Evolutionary conservation across 768 basidiomycete genomes (phyloP).

Genomic region (Mycena indigotica): DNA sequence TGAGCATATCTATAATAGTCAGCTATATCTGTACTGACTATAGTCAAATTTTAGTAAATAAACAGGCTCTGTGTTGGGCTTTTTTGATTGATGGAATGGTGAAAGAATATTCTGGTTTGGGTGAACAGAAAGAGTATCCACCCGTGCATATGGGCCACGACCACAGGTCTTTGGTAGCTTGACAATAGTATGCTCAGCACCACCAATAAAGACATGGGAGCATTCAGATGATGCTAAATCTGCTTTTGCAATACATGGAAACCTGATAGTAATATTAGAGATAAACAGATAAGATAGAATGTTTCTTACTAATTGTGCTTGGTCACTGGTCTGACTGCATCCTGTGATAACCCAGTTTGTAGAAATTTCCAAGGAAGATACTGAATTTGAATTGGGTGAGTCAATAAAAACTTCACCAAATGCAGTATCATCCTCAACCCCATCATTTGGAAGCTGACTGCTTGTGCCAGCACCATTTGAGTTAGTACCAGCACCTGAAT

Average conservation of each 20-base stretch:
- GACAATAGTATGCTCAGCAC: constrained; percentile 29
- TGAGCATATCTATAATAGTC: background rate
- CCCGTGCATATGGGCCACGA: constrained; percentile 28
- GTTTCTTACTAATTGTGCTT: constrained; percentile 3
- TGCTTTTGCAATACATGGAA: constrained; percentile 20
- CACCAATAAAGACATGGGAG: constrained; percentile 27
- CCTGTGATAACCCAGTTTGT: constrained; percentile 8
- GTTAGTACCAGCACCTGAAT: constrained; percentile 7
- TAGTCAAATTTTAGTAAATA: constrained; percentile 25
- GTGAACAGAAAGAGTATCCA: constrained; percentile 23
- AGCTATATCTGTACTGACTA: background rate
- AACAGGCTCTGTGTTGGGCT: constrained; percentile 23
- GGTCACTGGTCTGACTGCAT: background rate
- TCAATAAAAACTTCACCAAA: constrained; percentile 29
- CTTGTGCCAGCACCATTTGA: background rate
- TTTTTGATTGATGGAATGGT: constrained; percentile 13
- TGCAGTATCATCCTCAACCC: constrained; percentile 3
- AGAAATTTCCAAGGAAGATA: constrained; percentile 1
- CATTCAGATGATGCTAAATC: constrained; percentile 16
- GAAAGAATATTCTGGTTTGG: constrained; percentile 21
- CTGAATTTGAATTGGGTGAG: constrained; percentile 2
- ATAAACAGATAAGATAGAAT: background rate
- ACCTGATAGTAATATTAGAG: constrained; percentile 16
- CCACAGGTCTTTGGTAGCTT: constrained; percentile 28
- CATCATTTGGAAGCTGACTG: background rate